Evolutionary conservation across 495 filamentous ascomycete genomes (phyloP).

Genomic region (Aspergillus sparsus): DNA sequence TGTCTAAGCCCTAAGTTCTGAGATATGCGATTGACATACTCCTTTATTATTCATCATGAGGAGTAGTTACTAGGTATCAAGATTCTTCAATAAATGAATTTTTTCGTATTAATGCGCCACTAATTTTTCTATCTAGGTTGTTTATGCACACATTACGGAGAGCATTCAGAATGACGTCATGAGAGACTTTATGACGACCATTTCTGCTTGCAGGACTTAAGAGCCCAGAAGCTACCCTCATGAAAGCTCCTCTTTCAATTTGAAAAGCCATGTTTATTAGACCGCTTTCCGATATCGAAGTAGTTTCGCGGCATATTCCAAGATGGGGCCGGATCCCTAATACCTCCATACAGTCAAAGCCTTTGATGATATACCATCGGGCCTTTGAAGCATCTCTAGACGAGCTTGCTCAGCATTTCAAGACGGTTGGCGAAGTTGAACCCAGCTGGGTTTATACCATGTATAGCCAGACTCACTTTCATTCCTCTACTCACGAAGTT

Average conservation of each 20-base stretch:
- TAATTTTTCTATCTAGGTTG: not conserved
- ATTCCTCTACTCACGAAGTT: constrained; percentile 66
- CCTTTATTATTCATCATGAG: too few species aligned
- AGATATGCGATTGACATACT: too few species aligned
- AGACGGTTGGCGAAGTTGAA: constrained; percentile 50
- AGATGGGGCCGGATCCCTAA: constrained; percentile 61
- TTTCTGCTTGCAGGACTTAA: too few species aligned
- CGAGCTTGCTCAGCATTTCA: constrained; percentile 56
- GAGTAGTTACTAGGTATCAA: too few species aligned
- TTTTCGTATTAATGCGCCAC: too few species aligned
- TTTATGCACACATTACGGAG: not conserved
- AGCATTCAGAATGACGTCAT: constrained; percentile 19
- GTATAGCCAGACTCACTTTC: constrained; percentile 66
- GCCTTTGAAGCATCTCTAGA: constrained; percentile 51
- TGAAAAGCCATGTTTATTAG: constrained; percentile 36
- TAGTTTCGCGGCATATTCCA: constrained; percentile 61
- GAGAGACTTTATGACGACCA: not conserved
- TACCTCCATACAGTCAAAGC: constrained; percentile 62
- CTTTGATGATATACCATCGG: constrained; percentile 61
- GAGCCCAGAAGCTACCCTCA: too few species aligned
- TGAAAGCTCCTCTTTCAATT: not conserved
- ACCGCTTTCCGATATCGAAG: constrained; percentile 48
- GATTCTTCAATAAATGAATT: too few species aligned
- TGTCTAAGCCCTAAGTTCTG: too few species aligned
- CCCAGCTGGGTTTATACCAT: constrained; percentile 71